phyloP scores from a whole-genome alignment of 306 rosid species.

The Bauhinia variegata region DNA sequence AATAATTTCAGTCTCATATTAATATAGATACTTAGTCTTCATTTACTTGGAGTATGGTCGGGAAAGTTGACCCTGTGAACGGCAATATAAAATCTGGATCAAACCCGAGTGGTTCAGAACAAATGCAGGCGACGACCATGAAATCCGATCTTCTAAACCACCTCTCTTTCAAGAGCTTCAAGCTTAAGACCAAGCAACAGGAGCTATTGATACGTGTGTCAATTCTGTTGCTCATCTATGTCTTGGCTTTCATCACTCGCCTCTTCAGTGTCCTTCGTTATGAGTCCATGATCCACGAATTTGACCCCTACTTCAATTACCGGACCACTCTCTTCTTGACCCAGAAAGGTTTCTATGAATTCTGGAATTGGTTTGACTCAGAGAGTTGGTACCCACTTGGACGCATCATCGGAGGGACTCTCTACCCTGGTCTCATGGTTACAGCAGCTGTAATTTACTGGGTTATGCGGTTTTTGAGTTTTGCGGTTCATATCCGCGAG shows the following conservation, averaged over 20 bases:
- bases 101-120: constrained; percentile 17
- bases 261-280: constrained; percentile 95
- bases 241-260: constrained; percentile 89
- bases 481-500: constrained; percentile 91
- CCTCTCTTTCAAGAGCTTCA: constrained; percentile 58
- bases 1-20: neutral
- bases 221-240: constrained; percentile 67
- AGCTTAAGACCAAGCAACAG: constrained; percentile 91
- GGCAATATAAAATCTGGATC: constrained; percentile 40
- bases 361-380: constrained; percentile 99
- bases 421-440: constrained; percentile 96
- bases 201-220: constrained; percentile 90
- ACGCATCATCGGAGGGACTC: constrained; percentile 91
- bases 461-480: constrained; percentile 63
- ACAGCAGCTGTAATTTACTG: constrained; percentile 86
- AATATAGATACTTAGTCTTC: neutral
- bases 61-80: constrained; percentile 44
- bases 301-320: constrained; percentile 97
- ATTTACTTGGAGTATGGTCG: constrained; percentile 41
- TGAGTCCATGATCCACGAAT: constrained; percentile 99
- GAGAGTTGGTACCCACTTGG: constrained; percentile 98
- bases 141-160: constrained; percentile 51
- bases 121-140: constrained; percentile 28
- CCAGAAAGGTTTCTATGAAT: constrained; percentile 81
- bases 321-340: constrained; percentile 86